A percentile compares a stretch with the other conserved stretches of the same genome.
phyloP scores from a whole-genome alignment of 805 yeast genomes.

The Hanseniaspora lindneri region DNA sequence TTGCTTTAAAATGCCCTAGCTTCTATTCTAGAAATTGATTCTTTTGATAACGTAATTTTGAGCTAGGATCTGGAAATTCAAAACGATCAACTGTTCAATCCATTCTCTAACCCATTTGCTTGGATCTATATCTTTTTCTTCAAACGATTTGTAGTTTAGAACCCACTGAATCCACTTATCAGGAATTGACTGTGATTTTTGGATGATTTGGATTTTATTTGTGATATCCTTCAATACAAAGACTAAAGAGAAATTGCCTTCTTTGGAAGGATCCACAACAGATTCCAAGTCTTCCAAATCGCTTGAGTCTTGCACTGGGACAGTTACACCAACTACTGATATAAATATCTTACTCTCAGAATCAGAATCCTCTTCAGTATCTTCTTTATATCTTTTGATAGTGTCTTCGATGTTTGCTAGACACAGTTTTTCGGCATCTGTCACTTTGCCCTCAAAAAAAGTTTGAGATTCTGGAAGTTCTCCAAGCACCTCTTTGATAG shows the following conservation, averaged over 20 bases:
- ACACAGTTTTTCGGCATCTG: constrained; percentile 81
- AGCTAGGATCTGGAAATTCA: constrained; percentile 75
- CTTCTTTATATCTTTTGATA: constrained; percentile 33
- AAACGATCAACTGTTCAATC: constrained; percentile 65
- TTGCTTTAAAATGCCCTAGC: background rate
- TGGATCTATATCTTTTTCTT: constrained; percentile 53
- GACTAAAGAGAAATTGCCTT: constrained; percentile 60
- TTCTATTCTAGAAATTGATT: constrained; percentile 37
- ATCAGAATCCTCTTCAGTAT: constrained; percentile 3
- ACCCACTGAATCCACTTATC: constrained; percentile 88
- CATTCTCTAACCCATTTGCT: constrained; percentile 70
- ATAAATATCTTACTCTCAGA: constrained; percentile 50
- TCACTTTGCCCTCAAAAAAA: constrained; percentile 54
- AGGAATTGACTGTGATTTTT: constrained; percentile 85
- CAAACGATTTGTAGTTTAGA: constrained; percentile 25
- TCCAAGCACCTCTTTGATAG: constrained; percentile 35
- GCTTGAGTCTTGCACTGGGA: constrained; percentile 23
- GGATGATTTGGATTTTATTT: constrained; percentile 59
- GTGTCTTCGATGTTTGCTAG: constrained; percentile 74
- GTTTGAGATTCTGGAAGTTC: constrained; percentile 24
- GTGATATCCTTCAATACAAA: constrained; percentile 66
- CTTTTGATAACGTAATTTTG: constrained; percentile 83
- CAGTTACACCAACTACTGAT: constrained; percentile 50
- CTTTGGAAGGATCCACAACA: constrained; percentile 30
- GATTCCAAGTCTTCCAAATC: constrained; percentile 21